phyloP scores from a whole-genome alignment of 495 filamentous ascomycete genomes.

The Daldinia caldariorum region DNA sequence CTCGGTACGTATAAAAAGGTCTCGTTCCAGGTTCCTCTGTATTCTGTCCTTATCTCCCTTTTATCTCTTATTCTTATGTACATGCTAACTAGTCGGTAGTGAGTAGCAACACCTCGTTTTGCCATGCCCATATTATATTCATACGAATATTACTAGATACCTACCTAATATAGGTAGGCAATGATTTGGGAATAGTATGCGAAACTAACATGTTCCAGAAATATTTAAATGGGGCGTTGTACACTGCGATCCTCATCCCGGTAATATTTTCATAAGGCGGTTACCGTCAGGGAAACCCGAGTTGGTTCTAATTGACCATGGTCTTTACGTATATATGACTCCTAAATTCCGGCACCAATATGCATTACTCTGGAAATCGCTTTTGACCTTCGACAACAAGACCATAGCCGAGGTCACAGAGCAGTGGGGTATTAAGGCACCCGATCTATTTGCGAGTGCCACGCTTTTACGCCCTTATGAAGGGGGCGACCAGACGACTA shows the following conservation, averaged over 20 bases:
- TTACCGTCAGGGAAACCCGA: constrained; percentile 82
- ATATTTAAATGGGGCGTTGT: constrained; percentile 96
- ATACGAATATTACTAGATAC: no score
- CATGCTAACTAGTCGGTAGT: constrained; percentile 27
- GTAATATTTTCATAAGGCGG: constrained; percentile 94
- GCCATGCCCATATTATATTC: background rate
- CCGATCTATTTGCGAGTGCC: constrained; percentile 89
- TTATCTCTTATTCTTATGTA: background rate
- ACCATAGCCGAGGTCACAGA: constrained; percentile 74
- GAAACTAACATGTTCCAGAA: constrained; percentile 55
- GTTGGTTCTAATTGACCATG: constrained; percentile 95
- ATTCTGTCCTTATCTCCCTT: background rate
- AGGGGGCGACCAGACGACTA: constrained; percentile 77
- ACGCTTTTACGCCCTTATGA: constrained; percentile 91
- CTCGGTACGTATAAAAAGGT: constrained; percentile 47
- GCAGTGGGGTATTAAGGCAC: constrained; percentile 85
- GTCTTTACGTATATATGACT: constrained; percentile 90
- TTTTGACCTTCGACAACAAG: constrained; percentile 92
- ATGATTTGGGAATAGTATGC: no score
- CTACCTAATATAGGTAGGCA: background rate
- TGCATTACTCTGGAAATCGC: constrained; percentile 88
- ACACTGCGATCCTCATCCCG: constrained; percentile 96
- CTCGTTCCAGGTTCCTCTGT: background rate
- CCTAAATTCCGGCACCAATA: constrained; percentile 89
- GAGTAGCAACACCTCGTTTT: constrained; percentile 10